Evolutionary conservation across 176 grass and related monocot genomes (phyloP).

Genomic region (Ensete glaucum): DNA sequence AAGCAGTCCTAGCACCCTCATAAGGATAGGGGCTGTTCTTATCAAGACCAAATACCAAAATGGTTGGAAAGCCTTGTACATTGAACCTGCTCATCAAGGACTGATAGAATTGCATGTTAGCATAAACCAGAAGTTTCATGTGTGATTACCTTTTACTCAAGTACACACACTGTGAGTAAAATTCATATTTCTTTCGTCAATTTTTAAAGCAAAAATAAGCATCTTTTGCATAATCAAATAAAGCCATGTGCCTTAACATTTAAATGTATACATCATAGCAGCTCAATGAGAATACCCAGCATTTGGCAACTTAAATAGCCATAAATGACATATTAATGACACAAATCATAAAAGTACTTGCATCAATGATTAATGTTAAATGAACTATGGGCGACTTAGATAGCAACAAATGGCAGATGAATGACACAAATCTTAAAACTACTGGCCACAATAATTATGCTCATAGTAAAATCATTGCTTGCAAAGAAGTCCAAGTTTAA

Average conservation of each 20-base stretch:
- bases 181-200: neutral
- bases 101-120: slow-evolving; percentile 38
- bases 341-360: too few species aligned
- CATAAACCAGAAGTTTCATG: neutral
- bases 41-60: slow-evolving; percentile 93
- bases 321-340: too few species aligned
- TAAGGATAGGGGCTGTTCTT: slow-evolving; percentile 75
- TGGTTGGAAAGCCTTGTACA: slow-evolving; percentile 93
- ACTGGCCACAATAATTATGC: too few species aligned
- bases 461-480: too few species aligned
- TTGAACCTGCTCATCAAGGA: slow-evolving; percentile 99
- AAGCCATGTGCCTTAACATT: too few species aligned
- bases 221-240: neutral
- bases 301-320: neutral
- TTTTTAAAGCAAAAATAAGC: neutral
- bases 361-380: too few species aligned
- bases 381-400: too few species aligned
- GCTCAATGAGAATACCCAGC: neutral
- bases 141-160: neutral
- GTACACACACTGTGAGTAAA: neutral
- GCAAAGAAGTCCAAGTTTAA: too few species aligned
- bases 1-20: slow-evolving; percentile 63
- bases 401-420: too few species aligned
- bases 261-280: neutral
- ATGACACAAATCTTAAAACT: too few species aligned